Evolutionary conservation across 495 filamentous ascomycete genomes (phyloP), one percentile per base, ranked within the genome.

Genomic region (Trichoderma erinaceum): DNA sequence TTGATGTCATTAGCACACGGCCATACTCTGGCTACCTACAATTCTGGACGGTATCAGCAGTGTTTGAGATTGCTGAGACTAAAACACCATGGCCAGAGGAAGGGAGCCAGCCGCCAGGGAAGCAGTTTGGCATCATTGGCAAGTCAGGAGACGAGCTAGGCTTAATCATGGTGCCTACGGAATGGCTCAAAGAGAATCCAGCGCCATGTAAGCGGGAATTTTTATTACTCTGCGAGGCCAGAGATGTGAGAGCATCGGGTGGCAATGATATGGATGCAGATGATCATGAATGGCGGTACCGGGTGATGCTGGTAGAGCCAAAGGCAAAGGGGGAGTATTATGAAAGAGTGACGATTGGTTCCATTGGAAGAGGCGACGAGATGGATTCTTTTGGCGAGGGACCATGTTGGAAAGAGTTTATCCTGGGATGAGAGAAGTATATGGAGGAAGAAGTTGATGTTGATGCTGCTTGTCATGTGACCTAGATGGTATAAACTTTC

Each of bases 341-440:
- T 2, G 71, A 72, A 43, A 63, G 71, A 32, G 69, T 73, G 0
- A 63, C 67, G 3, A 58, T 73, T 41, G 69, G 69, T 2, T 71
- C 71, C 16, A 69, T 71, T 27, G 68, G 69, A 8, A 69, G 66
- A 75, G 58, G 72, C 73, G 43, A 83, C 69, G 48, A 71, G 68
- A 52, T 72, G 73, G 52, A 83, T 80, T 67, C 79, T 61, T n/a
- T 75, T 70, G 63, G 76, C 70, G 58, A 81, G 73, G 11, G 75
- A 66, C 38, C 78, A 73, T 68, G 82, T 76, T 41, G 81, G 75
- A 71, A 84, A 73, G 66, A 83, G 73, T 67, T 80, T 76, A 81
- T 84, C 79, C 58, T 72, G 76, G 71, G 41, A 32, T 67, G 65
- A 64, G n/a, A 41, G 15, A 29, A 29, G 67, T 18, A 46, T 3